Conservation (phyloP, 1,139 yeast genomes). For the Yamadazyma buinensis region DNA sequence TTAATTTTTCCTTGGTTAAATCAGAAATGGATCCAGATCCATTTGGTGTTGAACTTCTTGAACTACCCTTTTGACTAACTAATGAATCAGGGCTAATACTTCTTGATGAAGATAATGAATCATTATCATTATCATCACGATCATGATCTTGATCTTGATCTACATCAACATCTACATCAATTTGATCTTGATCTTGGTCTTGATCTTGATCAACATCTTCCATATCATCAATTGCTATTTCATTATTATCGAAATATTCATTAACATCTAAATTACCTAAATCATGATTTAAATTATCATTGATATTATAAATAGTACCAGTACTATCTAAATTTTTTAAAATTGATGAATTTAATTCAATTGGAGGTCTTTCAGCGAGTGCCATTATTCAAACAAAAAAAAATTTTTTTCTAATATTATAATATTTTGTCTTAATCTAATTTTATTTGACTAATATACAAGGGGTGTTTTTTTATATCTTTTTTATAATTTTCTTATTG, state of each 20-base stretch:
- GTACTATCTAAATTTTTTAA: slow-evolving; percentile 32
- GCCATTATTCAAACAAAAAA: too few species aligned
- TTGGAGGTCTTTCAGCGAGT: slow-evolving; percentile 57
- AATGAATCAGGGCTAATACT: slow-evolving; percentile 45
- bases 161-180: slow-evolving; percentile 7
- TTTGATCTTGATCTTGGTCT: slow-evolving; percentile 9
- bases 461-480: neutral
- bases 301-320: slow-evolving; percentile 5
- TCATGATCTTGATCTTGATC: slow-evolving; percentile 5
- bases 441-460: too few species aligned
- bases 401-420: too few species aligned
- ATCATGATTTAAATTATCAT: slow-evolving; percentile 1
- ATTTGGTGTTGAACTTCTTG: slow-evolving; percentile 32
- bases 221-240: slow-evolving; percentile 4
- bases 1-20: slow-evolving; percentile 1
- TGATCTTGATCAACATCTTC: slow-evolving; percentile 6
- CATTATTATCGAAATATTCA: slow-evolving; percentile 4
- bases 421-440: neutral
- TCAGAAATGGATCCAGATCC: slow-evolving; percentile 7
- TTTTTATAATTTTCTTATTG: neutral
- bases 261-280: slow-evolving; percentile 3
- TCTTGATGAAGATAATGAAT: slow-evolving; percentile 37
- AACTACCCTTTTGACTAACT: slow-evolving; percentile 20
- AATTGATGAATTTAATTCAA: slow-evolving; percentile 47
- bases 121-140: slow-evolving; percentile 22